Percentiles rank a stretch among this genome's conserved stretches.
Conservation (phyloP, 1,284 basidiomycete genomes). For the Polyporus tsugae region DNA sequence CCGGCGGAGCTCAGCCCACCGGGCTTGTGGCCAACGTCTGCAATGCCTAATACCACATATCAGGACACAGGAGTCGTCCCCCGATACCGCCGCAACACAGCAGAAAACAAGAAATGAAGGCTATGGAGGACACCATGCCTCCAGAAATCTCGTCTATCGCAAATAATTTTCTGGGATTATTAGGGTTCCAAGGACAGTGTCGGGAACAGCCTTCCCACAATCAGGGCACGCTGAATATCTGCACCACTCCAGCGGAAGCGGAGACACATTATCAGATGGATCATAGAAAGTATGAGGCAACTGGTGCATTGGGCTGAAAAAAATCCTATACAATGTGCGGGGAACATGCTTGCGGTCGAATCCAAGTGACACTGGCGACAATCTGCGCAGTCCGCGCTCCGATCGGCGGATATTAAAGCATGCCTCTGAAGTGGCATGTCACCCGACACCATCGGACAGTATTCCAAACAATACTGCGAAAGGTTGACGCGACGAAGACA, state of each 20-base stretch:
- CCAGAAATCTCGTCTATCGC: slow-evolving; percentile 2
- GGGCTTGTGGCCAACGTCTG: not conserved
- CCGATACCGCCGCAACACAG: slow-evolving; percentile 23
- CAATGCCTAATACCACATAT: not conserved
- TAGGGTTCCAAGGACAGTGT: slow-evolving; percentile 19
- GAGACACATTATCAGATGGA: not conserved
- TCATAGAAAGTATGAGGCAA: not conserved
- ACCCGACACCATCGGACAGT: not conserved
- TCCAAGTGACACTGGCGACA: not conserved
- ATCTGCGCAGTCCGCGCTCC: slow-evolving; percentile 23
- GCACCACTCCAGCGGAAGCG: not conserved
- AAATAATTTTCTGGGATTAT: slow-evolving; percentile 3
- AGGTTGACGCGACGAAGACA: not conserved
- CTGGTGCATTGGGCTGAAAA: not conserved
- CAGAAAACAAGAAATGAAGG: not conserved
- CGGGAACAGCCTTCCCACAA: not conserved
- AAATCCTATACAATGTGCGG: slow-evolving; percentile 2
- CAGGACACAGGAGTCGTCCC: slow-evolving; percentile 15
- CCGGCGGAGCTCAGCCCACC: not conserved
- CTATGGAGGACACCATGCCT: not conserved
- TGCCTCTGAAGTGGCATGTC: not conserved
- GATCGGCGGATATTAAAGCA: slow-evolving; percentile 21
- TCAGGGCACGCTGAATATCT: slow-evolving; percentile 2
- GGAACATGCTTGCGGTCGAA: not conserved
- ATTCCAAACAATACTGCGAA: slow-evolving; percentile 1